Evolutionary conservation across 1,284 basidiomycete species (phyloP).

Genomic region (Naganishia liquefaciens): DNA sequence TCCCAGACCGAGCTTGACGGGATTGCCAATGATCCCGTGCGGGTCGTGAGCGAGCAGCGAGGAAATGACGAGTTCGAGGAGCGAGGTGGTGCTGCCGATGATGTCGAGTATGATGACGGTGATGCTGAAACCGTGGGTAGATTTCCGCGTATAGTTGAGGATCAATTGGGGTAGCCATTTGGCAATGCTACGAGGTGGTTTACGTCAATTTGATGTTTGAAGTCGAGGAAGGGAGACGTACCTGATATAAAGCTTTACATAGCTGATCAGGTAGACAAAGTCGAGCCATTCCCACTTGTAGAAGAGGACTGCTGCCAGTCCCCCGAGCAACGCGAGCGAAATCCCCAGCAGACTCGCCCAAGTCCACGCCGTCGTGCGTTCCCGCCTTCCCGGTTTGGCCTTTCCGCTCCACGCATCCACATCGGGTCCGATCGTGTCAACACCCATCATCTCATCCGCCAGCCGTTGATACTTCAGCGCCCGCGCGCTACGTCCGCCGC

Average conservation of each 20-base stretch:
- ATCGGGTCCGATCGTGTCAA: constrained; percentile 24
- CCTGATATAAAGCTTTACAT: constrained; percentile 45
- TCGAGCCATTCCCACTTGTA: constrained; percentile 46
- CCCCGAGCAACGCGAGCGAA: constrained; percentile 35
- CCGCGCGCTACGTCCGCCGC: background rate
- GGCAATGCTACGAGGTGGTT: constrained; percentile 39
- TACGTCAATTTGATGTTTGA: background rate
- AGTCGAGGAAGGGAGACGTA: constrained; percentile 5
- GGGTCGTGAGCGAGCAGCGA: constrained; percentile 46
- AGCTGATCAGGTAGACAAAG: constrained; percentile 48
- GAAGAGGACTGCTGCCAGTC: constrained; percentile 36
- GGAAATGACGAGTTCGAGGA: constrained; percentile 51
- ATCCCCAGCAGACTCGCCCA: constrained; percentile 40
- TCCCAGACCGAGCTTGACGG: constrained; percentile 50
- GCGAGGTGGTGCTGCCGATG: constrained; percentile 47
- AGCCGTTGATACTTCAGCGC: constrained; percentile 37
- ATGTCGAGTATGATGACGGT: constrained; percentile 47
- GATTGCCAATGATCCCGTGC: constrained; percentile 51
- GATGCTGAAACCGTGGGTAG: constrained; percentile 48
- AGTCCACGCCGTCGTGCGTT: constrained; percentile 36
- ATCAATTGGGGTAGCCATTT: constrained; percentile 53
- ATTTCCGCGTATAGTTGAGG: constrained; percentile 47
- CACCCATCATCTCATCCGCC: constrained; percentile 16
- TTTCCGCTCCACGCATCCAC: background rate
- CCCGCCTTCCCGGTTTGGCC: constrained; percentile 12